Conservation (phyloP, 306 rosid genomes). For the Lathyrus sativus region DNA sequence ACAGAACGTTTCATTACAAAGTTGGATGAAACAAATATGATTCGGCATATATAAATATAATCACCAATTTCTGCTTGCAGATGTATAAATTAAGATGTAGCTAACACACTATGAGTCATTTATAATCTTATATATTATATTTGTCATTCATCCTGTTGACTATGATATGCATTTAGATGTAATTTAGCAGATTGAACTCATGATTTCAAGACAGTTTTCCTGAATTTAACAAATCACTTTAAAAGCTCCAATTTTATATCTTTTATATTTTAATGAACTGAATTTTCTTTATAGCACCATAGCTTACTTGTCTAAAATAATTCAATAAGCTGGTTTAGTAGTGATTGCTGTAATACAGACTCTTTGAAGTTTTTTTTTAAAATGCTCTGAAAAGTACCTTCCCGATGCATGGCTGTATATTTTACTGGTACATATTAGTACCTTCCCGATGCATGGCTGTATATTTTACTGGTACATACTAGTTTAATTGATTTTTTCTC, state of each 20-base stretch:
- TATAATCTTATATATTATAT: constrained; percentile 18
- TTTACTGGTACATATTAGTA: background rate
- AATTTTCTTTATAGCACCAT: constrained; percentile 9
- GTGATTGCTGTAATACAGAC: background rate
- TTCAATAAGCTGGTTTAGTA: background rate
- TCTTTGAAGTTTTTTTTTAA: background rate
- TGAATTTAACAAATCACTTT: constrained; percentile 11
- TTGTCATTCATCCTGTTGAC: constrained; percentile 29
- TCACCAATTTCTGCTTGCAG: constrained; percentile 6
- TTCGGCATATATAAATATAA: background rate
- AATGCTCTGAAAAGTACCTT: constrained; percentile 19
- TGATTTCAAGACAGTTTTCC: constrained; percentile 7
- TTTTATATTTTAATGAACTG: constrained; percentile 18
- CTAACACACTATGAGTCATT: background rate
- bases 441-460: constrained; percentile 12
- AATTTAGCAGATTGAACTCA: constrained; percentile 4
- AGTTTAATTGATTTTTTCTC: constrained; percentile 16
- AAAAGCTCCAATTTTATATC: background rate
- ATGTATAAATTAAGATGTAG: constrained; percentile 17
- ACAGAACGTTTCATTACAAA: constrained; percentile 14
- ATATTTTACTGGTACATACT: background rate
- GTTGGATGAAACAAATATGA: constrained; percentile 24
- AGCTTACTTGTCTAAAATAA: constrained; percentile 3
- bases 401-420: background rate
- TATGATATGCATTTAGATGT: constrained; percentile 5